A percentile compares a stretch with the other conserved stretches of the same genome.
phyloP scores from a whole-genome alignment of 352 stramenopile genomes.

The Elongisporangium undulatum region DNA sequence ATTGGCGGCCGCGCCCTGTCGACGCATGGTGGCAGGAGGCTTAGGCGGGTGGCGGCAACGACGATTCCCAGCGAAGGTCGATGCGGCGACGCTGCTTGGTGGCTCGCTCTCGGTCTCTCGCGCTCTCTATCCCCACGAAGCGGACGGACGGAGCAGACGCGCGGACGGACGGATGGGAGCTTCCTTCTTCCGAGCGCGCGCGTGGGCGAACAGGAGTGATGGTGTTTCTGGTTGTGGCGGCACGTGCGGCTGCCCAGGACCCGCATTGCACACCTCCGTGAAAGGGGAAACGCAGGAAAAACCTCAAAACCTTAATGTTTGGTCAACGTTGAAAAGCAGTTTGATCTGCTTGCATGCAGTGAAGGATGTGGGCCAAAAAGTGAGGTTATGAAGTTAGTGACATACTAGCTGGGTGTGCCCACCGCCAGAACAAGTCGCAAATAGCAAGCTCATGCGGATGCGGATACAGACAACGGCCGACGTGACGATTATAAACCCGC shows the following conservation, averaged over 20 bases:
- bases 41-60: not conserved
- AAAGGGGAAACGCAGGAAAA: not conserved
- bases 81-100: not conserved
- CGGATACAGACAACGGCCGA: not conserved
- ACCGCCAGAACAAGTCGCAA: not conserved
- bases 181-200: not conserved
- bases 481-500: not conserved
- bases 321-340: not conserved
- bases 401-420: not conserved
- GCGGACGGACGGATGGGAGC: not conserved
- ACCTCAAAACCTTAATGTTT: not conserved
- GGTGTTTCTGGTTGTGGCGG: not conserved
- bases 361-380: not conserved
- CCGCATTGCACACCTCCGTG: not conserved
- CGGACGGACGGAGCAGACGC: not conserved
- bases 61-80: not conserved
- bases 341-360: not conserved
- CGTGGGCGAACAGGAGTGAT: not conserved
- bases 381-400: not conserved
- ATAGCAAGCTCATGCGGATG: not conserved
- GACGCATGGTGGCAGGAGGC: conserved; percentile 31
- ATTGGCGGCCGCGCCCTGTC: conserved; percentile 15
- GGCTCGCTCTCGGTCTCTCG: not conserved
- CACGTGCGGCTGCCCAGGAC: not conserved
- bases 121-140: not conserved